Percentiles rank a stretch among this genome's conserved stretches.
Conservation (phyloP, 2,329 filamentous ascomycete species). For the Colletotrichum lentis region DNA sequence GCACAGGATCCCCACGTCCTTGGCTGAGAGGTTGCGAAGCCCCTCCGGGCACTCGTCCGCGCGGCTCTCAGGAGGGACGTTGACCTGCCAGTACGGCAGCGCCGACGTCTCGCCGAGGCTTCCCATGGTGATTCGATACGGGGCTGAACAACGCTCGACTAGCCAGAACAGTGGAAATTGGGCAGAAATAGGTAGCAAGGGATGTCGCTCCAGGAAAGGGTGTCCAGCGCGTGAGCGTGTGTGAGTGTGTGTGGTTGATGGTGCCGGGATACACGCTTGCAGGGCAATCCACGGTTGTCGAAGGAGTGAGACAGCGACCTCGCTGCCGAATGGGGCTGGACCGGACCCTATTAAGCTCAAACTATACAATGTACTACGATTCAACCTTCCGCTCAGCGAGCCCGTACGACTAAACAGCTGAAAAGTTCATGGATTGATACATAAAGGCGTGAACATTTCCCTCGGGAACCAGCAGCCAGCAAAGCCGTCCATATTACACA, state of each 20-base stretch:
- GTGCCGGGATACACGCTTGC: constrained; percentile 5
- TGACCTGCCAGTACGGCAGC: constrained; percentile 82
- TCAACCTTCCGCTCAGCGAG: constrained; percentile 13
- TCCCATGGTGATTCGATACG: constrained; percentile 17
- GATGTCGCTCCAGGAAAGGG: not conserved
- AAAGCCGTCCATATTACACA: constrained; percentile 11
- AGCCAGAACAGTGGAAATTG: not conserved
- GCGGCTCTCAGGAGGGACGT: constrained; percentile 70
- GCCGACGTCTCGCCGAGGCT: constrained; percentile 23
- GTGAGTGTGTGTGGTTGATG: not conserved
- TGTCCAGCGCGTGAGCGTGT: not conserved
- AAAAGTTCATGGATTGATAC: not conserved
- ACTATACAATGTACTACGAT: constrained; percentile 9
- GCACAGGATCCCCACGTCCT: constrained; percentile 74
- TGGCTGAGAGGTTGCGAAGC: constrained; percentile 68
- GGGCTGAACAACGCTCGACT: not conserved
- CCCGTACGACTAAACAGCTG: not conserved
- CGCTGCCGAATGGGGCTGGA: constrained; percentile 8
- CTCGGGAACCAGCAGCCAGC: constrained; percentile 24
- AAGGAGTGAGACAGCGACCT: constrained; percentile 9
- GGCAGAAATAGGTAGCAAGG: not conserved
- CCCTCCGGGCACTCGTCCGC: constrained; percentile 75
- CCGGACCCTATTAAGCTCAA: constrained; percentile 7
- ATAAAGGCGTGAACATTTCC: constrained; percentile 2
- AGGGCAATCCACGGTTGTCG: constrained; percentile 25